Conservation (phyloP, 73 alveolate genomes). For the Paramecium caudatum region DNA sequence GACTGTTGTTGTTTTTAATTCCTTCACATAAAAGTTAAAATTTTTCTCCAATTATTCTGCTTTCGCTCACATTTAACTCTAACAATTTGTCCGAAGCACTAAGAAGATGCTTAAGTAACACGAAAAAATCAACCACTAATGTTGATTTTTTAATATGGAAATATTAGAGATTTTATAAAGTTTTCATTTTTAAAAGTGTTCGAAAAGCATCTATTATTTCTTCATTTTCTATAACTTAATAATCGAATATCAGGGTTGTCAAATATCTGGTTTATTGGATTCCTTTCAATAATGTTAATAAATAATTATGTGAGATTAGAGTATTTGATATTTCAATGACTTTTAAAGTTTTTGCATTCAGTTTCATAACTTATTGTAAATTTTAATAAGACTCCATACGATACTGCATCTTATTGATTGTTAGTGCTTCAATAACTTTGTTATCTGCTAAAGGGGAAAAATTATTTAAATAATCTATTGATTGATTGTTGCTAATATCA, state of each 20-base stretch:
- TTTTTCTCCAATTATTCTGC: neutral
- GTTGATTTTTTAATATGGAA: neutral
- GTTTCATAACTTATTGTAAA: neutral
- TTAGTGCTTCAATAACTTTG: neutral
- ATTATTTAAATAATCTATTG: constrained; percentile 24
- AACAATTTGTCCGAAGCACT: neutral
- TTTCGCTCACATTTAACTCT: constrained; percentile 40
- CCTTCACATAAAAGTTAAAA: constrained; percentile 8
- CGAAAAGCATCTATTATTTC: neutral
- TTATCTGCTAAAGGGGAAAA: neutral
- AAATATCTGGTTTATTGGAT: neutral
- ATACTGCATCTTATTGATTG: constrained; percentile 36
- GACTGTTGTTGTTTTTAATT: neutral
- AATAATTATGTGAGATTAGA: neutral
- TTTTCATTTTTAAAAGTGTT: neutral
- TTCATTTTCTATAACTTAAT: neutral
- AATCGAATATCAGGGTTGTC: neutral
- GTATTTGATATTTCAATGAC: constrained; percentile 54
- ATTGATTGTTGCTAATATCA: neutral
- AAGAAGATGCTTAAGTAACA: neutral
- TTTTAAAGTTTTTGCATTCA: neutral
- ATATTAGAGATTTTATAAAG: neutral
- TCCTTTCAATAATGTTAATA: neutral
- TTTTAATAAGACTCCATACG: neutral
- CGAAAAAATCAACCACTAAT: neutral